These are phyloP conservation scores for Immersiella caudata DNA, from an alignment of 495 filamentous ascomycete genomes.

Conservation along the genomic window DNA sequence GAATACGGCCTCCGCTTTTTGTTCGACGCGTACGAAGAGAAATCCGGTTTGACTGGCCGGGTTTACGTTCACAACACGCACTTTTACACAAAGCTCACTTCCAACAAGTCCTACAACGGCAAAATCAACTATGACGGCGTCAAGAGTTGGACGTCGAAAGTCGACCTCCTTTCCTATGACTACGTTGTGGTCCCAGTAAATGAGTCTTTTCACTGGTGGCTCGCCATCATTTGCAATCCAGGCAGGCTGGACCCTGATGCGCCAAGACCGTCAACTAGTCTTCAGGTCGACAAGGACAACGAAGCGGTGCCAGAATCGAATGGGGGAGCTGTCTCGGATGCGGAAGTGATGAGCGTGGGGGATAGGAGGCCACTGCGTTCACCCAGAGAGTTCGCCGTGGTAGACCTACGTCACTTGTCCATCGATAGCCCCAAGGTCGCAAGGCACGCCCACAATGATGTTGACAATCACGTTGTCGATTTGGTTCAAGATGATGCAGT, in stretches of 20 bases:
- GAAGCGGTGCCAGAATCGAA: not conserved
- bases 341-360: constrained; percentile 24
- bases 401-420: constrained; percentile 32
- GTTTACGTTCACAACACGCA: constrained; percentile 91
- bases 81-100: constrained; percentile 76
- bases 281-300: not conserved
- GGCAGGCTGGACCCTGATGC: constrained; percentile 51
- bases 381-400: constrained; percentile 22
- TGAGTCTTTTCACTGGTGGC: constrained; percentile 86
- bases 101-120: constrained; percentile 49
- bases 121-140: constrained; percentile 80
- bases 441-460: constrained; percentile 18
- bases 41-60: constrained; percentile 59
- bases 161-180: constrained; percentile 83
- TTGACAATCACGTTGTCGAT: constrained; percentile 20
- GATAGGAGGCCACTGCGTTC: not conserved
- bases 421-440: constrained; percentile 28
- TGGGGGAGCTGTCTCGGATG: constrained; percentile 15
- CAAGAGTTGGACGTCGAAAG: constrained; percentile 83
- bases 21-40: constrained; percentile 62
- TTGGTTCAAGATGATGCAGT: constrained; percentile 17
- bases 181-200: constrained; percentile 93
- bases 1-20: constrained; percentile 81
- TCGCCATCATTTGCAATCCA: constrained; percentile 94
- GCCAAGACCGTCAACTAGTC: not conserved